Percentiles rank a stretch among this genome's conserved stretches.
Evolutionary conservation across 2,329 filamentous ascomycete species (phyloP).

Genomic region (Calonectria honghensis): DNA sequence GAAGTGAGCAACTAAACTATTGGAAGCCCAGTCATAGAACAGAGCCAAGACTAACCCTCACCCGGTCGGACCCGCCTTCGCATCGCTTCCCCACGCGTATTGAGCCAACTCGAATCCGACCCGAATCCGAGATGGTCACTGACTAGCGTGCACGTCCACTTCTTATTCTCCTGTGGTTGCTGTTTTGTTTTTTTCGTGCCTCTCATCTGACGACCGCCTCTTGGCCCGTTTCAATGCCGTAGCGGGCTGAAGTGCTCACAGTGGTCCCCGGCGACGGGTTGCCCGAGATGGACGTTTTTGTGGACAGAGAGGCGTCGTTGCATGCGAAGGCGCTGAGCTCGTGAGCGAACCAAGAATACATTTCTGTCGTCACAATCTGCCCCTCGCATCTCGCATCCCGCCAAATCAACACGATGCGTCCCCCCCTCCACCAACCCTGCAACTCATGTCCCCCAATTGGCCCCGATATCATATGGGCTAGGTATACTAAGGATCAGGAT

Average conservation of each 20-base stretch:
- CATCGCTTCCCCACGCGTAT: slow-evolving; percentile 28
- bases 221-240: background rate
- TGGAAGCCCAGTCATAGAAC: slow-evolving; percentile 17
- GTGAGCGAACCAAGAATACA: background rate
- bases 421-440: slow-evolving; percentile 9
- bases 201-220: slow-evolving; percentile 17
- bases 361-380: slow-evolving; percentile 10
- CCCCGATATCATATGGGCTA: slow-evolving; percentile 18
- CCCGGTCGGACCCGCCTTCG: slow-evolving; percentile 32
- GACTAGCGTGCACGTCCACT: slow-evolving; percentile 17
- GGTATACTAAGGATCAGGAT: slow-evolving; percentile 28
- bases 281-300: background rate
- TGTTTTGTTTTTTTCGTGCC: slow-evolving; percentile 14
- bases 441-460: slow-evolving; percentile 31
- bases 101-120: slow-evolving; percentile 33
- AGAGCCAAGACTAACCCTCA: slow-evolving; percentile 18
- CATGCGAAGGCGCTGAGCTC: background rate
- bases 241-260: background rate
- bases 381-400: slow-evolving; percentile 3
- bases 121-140: slow-evolving; percentile 29
- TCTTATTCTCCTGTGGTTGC: slow-evolving; percentile 9
- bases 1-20: slow-evolving; percentile 31
- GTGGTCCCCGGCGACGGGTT: slow-evolving; percentile 20
- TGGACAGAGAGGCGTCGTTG: background rate
- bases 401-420: slow-evolving; percentile 10